Percentiles rank a stretch among this genome's conserved stretches.
These are phyloP conservation scores for Polychytrium aggregatum DNA, from an alignment of 192 early-diverging fungal genomes.

Conservation along the genomic window DNA sequence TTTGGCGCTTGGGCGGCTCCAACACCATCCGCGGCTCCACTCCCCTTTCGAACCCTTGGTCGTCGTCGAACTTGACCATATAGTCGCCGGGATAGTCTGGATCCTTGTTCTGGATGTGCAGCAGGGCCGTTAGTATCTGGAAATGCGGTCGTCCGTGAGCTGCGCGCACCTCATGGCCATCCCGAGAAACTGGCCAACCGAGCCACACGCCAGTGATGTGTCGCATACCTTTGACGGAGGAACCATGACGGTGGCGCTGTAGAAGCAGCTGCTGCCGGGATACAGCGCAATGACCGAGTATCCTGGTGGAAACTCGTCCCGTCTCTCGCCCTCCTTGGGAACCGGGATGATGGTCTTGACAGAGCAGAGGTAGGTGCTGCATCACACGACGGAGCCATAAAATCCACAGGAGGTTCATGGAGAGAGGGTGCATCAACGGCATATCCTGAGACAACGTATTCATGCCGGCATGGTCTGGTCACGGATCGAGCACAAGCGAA, in stretches of 20 bases:
- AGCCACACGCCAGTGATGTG: neutral
- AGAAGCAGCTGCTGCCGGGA: conserved; percentile 33
- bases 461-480: no score
- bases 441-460: no score
- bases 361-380: conserved; percentile 18
- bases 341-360: conserved; percentile 20
- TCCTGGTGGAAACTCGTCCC: conserved; percentile 18
- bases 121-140: neutral
- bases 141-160: neutral
- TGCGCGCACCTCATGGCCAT: neutral
- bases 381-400: neutral
- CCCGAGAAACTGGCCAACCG: neutral
- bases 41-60: conserved; percentile 15
- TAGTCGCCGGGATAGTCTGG: conserved; percentile 6
- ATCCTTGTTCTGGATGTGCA: conserved; percentile 7
- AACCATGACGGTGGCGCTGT: conserved; percentile 21
- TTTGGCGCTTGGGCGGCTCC: conserved; percentile 12
- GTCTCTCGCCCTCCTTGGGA: conserved; percentile 6
- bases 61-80: conserved; percentile 32
- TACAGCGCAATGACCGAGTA: conserved; percentile 33
- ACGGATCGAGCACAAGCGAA: no score
- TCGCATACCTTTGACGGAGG: conserved; percentile 23
- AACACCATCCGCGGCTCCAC: conserved; percentile 14
- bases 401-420: conserved; percentile 3
- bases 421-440: neutral